Evolutionary conservation across 805 yeast species (phyloP), one percentile per base, ranked within the genome.

Genomic region (Wickerhamomyces queroliae): DNA sequence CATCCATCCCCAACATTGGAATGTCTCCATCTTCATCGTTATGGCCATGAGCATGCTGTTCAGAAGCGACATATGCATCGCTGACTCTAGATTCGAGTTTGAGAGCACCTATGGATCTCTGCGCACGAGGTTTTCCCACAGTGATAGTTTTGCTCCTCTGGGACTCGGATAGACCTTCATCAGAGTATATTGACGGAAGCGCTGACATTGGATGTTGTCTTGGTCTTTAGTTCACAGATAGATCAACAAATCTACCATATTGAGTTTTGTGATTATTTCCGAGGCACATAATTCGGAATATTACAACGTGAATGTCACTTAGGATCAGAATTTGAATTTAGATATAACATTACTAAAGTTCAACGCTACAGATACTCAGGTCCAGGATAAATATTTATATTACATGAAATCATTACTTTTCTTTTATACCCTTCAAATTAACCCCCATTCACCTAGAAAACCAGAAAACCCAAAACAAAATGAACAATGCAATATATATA

Each of bases 1-100:
- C 69, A 38, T 72, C 74, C 56, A 72, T 65, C 2, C 70, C 71
- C 17, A 65, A 43, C 79, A 74, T 74, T 28, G 67, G 72, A 4
- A 66, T 59, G 46, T 74, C 80, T n/a, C 60, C 64, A 27, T 59
- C 59, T 0, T 19, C 26, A 17, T 47, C 52, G 7, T 22, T 12
- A 8, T 13, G 9, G 11, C 20, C 2, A 12, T 7, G 21, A 8
- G 15, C 12, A 11, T 32, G n/a, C 7, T 19, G n/a, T 11, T n/a
- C 12, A 16, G 35, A 18, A 18, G 37, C 23, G 4, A 20, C 31
- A 6, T 48, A 17, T 1, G 45, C 52, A 33, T 50, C 46, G 16
- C 44, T 37, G 4, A 53, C 59, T 25, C 52, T 41, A 15, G 46
- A 49, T 27, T 50, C 56, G n/a, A 53, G 47, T 38, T 47, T 45